These are phyloP conservation scores for Starmerella stigmatis DNA, from an alignment of 805 yeast species.

Conservation along the genomic window DNA sequence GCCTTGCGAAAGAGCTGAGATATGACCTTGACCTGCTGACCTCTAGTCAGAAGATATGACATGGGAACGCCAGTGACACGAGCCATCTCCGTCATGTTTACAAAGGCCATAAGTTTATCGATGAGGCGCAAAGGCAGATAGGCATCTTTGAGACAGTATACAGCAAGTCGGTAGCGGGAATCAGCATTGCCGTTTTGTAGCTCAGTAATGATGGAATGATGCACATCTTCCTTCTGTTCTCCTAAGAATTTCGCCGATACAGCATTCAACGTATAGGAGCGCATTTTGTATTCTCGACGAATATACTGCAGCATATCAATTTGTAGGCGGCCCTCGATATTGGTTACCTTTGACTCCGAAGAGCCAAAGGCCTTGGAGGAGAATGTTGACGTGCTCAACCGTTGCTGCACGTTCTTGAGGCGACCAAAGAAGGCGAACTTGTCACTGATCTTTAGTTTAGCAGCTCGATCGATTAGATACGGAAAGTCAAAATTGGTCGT, in stretches of 20 bases:
- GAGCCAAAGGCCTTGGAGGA: slow-evolving; percentile 96
- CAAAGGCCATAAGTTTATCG: slow-evolving; percentile 91
- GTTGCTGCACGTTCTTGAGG: slow-evolving; percentile 55
- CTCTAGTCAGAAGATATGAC: slow-evolving; percentile 75
- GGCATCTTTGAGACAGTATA: slow-evolving; percentile 94
- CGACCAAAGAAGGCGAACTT: slow-evolving; percentile 84
- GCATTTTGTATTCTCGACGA: slow-evolving; percentile 86
- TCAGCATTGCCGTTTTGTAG: slow-evolving; percentile 86
- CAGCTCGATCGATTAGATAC: slow-evolving; percentile 78
- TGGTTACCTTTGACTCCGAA: slow-evolving; percentile 79
- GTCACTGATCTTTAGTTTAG: slow-evolving; percentile 47
- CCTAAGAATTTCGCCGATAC: slow-evolving; percentile 88
- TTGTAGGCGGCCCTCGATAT: slow-evolving; percentile 94
- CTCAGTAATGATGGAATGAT: slow-evolving; percentile 90
- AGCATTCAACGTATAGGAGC: slow-evolving; percentile 89
- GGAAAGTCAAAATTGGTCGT: slow-evolving; percentile 93
- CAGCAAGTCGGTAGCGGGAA: slow-evolving; percentile 89
- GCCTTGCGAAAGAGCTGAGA: slow-evolving; percentile 94
- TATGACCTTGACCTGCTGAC: slow-evolving; percentile 95
- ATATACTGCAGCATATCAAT: slow-evolving; percentile 83
- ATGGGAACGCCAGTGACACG: slow-evolving; percentile 99
- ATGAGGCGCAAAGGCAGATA: slow-evolving; percentile 76
- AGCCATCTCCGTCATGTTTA: slow-evolving; percentile 98
- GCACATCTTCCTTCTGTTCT: slow-evolving; percentile 97
- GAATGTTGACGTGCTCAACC: slow-evolving; percentile 68